Conservation (phyloP, 768 basidiomycete genomes). For the Lanmaoa pseudosensibilis region DNA sequence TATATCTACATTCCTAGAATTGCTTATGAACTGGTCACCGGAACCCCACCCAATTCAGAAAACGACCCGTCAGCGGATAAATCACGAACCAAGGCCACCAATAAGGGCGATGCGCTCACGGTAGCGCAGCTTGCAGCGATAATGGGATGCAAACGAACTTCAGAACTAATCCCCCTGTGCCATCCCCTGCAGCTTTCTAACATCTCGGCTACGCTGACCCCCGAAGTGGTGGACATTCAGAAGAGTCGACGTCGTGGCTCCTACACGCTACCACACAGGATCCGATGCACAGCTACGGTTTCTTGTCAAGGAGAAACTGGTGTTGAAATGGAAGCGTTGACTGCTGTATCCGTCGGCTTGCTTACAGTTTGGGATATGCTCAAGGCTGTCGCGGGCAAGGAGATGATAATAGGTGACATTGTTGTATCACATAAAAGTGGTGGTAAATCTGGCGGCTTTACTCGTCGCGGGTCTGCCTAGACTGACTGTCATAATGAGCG, state of each 20-base stretch:
- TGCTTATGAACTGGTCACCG: conserved; percentile 65
- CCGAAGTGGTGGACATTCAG: conserved; percentile 35
- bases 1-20: conserved; percentile 63
- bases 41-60: conserved; percentile 13
- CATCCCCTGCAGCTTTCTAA: conserved; percentile 79
- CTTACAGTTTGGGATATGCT: conserved; percentile 94
- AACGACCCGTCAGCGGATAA: conserved; percentile 25
- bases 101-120: conserved; percentile 71
- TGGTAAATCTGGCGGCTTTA: conserved; percentile 74
- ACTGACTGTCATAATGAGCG: background rate
- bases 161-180: conserved; percentile 83
- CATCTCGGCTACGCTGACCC: conserved; percentile 60
- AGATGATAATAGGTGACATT: conserved; percentile 77
- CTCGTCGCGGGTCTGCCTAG: conserved; percentile 12
- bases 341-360: conserved; percentile 74
- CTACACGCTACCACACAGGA: conserved; percentile 40
- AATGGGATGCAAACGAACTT: conserved; percentile 83
- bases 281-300: conserved; percentile 67
- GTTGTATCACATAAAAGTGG: conserved; percentile 68
- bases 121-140: conserved; percentile 84
- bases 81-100: conserved; percentile 49
- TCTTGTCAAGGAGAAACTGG: conserved; percentile 80
- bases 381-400: conserved; percentile 84
- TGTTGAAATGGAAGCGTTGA: conserved; percentile 92
- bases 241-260: background rate